Conservation (phyloP, 139 green algal genomes). For the Yamagishiella unicocca region DNA sequence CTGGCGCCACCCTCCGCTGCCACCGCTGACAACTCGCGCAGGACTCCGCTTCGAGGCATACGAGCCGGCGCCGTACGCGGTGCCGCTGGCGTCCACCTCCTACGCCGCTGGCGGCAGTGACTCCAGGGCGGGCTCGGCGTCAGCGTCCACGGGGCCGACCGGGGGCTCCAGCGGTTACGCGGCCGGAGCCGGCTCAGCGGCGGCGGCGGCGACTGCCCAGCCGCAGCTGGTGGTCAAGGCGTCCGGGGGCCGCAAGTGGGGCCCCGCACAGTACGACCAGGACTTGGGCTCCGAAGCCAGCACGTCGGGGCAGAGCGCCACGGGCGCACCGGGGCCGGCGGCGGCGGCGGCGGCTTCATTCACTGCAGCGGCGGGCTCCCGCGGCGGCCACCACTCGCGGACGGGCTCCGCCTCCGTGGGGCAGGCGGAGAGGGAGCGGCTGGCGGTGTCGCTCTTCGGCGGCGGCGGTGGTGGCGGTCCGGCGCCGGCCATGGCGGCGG, state of each 20-base stretch:
- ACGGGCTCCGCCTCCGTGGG: not conserved
- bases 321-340: not conserved
- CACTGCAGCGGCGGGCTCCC: not conserved
- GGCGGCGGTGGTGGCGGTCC: not conserved
- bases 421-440: conserved; percentile 49
- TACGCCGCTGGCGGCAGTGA: conserved; percentile 1
- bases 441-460: conserved; percentile 70
- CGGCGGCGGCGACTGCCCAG: not conserved
- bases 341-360: not conserved
- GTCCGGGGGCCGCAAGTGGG: conserved; percentile 14
- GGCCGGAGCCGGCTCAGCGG: not conserved
- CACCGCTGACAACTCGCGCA: not conserved
- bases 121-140: not conserved
- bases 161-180: too few relatives aligned
- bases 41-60: conserved; percentile 56
- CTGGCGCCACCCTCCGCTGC: not conserved
- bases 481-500: not conserved
- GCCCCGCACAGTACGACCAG: conserved; percentile 28
- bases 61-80: conserved; percentile 42
- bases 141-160: not conserved
- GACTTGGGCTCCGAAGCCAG: not conserved
- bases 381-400: conserved; percentile 11
- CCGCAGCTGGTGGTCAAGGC: conserved; percentile 31
- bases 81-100: conserved; percentile 43
- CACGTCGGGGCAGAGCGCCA: not conserved